phyloP scores from a whole-genome alignment of 2,329 filamentous ascomycete species.

The Penicillium janthinellum region DNA sequence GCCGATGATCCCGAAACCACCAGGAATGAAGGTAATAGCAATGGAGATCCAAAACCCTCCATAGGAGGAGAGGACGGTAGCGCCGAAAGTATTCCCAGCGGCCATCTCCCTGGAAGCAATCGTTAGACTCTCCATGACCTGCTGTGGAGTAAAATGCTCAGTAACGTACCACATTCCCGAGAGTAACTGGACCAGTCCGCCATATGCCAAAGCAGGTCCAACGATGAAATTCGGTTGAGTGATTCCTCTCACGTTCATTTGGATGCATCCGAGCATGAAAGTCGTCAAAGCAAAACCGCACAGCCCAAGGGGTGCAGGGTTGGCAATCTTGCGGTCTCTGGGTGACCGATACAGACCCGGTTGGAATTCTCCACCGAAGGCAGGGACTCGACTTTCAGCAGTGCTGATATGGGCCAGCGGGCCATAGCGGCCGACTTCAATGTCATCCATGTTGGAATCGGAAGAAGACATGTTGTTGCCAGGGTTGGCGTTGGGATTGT shows the following conservation, averaged over 20 bases:
- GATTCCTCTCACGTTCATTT: slow-evolving; percentile 63
- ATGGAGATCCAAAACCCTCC: slow-evolving; percentile 78
- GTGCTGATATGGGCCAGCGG: slow-evolving; percentile 50
- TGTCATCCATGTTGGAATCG: slow-evolving; percentile 5
- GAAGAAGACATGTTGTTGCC: slow-evolving; percentile 3
- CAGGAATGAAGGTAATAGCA: slow-evolving; percentile 66
- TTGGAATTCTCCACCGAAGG: slow-evolving; percentile 70
- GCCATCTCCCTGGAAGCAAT: slow-evolving; percentile 67
- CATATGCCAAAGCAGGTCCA: slow-evolving; percentile 68
- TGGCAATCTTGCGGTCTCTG: slow-evolving; percentile 67
- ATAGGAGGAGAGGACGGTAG: slow-evolving; percentile 73
- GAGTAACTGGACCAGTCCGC: slow-evolving; percentile 71
- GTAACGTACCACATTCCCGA: slow-evolving; percentile 74
- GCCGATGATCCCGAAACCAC: slow-evolving; percentile 61
- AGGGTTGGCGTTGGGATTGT: slow-evolving; percentile 1
- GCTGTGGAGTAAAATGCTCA: not conserved
- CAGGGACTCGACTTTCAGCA: slow-evolving; percentile 48
- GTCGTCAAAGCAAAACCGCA: slow-evolving; percentile 75
- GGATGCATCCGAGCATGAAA: slow-evolving; percentile 73
- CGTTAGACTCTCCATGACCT: not conserved
- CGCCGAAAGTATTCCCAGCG: slow-evolving; percentile 76
- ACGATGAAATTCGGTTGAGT: slow-evolving; percentile 64
- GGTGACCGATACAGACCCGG: slow-evolving; percentile 64
- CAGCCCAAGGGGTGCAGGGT: slow-evolving; percentile 72
- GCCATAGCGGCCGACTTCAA: slow-evolving; percentile 26